Percentiles rank a stretch among this genome's conserved stretches.
Conservation (phyloP, 2,329 filamentous ascomycete genomes). For the Arthrobotrys conoides region DNA sequence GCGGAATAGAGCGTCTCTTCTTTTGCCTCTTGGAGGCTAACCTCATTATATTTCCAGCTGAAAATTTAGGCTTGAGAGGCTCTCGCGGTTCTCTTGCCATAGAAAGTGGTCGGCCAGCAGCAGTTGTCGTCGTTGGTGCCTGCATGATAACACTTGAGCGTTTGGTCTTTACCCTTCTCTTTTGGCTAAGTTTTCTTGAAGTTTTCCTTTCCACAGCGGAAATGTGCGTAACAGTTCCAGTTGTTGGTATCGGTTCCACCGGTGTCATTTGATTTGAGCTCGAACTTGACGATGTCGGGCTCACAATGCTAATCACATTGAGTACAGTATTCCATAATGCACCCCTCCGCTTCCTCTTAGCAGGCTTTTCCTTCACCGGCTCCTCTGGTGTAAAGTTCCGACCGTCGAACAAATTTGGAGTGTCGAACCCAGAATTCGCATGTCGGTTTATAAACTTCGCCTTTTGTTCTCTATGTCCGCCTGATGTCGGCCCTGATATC, state of each 20-base stretch:
- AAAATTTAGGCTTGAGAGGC: constrained; percentile 46
- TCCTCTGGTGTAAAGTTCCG: constrained; percentile 36
- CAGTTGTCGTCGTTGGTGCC: constrained; percentile 9
- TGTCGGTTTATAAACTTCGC: constrained; percentile 55
- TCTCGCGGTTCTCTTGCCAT: constrained; percentile 30
- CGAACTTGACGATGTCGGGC: constrained; percentile 31
- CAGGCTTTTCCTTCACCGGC: constrained; percentile 38
- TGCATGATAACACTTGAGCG: constrained; percentile 53
- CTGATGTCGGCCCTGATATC: constrained; percentile 38
- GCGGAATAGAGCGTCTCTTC: constrained; percentile 49
- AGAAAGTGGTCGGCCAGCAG: constrained; percentile 25
- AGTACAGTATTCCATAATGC: constrained; percentile 50
- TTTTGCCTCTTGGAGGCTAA: constrained; percentile 45
- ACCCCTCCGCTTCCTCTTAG: constrained; percentile 50
- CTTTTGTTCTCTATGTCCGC: constrained; percentile 29
- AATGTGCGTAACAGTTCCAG: constrained; percentile 50
- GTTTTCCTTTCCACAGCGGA: constrained; percentile 39
- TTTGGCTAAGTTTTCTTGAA: constrained; percentile 51
- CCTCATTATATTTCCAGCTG: constrained; percentile 56
- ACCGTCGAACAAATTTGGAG: constrained; percentile 57
- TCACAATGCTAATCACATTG: constrained; percentile 55
- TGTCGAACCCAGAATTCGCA: constrained; percentile 52
- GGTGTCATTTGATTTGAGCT: constrained; percentile 27
- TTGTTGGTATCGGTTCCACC: constrained; percentile 13
- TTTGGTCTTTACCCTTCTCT: constrained; percentile 47